Evolutionary conservation across 805 yeast species (phyloP).

Genomic region (Dipodascus geniculatus): DNA sequence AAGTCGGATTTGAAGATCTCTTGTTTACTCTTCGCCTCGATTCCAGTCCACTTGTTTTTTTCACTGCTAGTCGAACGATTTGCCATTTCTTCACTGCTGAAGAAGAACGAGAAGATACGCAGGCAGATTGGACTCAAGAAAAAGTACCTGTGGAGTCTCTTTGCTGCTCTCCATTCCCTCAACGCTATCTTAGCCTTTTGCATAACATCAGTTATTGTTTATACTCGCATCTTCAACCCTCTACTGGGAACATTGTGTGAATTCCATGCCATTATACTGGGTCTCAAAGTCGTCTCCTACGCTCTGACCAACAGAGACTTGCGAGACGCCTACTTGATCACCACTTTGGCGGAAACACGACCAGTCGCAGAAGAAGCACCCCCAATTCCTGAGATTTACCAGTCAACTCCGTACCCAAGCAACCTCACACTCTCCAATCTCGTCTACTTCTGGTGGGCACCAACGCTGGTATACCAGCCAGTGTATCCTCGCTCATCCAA

Average conservation of each 20-base stretch:
- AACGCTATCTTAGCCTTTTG: conserved; percentile 22
- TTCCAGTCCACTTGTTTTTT: conserved; percentile 27
- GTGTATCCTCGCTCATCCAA: conserved; percentile 30
- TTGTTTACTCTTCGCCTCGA: conserved; percentile 18
- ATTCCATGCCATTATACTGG: conserved; percentile 29
- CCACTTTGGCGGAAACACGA: conserved; percentile 4
- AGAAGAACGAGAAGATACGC: conserved; percentile 4
- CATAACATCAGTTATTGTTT: conserved; percentile 24
- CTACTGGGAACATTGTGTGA: conserved; percentile 33
- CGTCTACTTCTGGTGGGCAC: conserved; percentile 33
- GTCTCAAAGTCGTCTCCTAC: conserved; percentile 32
- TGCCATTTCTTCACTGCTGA: conserved; percentile 11
- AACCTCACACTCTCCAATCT: conserved; percentile 29
- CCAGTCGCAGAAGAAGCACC: conserved; percentile 8
- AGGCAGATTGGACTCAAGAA: conserved; percentile 11
- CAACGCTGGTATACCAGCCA: conserved; percentile 38
- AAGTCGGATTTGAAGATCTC: conserved; percentile 22
- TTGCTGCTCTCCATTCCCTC: conserved; percentile 24
- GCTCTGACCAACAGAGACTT: conserved; percentile 35
- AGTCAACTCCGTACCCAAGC: conserved; percentile 27
- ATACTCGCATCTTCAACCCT: conserved; percentile 28
- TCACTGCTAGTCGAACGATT: conserved; percentile 27
- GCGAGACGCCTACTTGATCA: conserved; percentile 23
- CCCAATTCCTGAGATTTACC: conserved; percentile 26
- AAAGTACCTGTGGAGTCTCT: conserved; percentile 22